Evolutionary conservation across 768 basidiomycete genomes (phyloP).

Genomic region (Pholiota microspora): DNA sequence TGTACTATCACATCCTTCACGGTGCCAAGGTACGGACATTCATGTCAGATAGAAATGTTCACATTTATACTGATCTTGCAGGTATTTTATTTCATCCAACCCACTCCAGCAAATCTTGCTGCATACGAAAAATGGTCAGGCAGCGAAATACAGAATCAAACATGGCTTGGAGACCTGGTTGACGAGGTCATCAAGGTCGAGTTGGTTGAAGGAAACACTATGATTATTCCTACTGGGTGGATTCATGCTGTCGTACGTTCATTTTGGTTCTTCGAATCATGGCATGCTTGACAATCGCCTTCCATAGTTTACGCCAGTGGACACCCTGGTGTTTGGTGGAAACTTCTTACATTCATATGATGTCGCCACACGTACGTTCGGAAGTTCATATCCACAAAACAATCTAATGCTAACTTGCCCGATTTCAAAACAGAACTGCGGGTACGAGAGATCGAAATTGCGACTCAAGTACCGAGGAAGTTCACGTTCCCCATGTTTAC

Average conservation of each 20-base stretch:
- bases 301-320: constrained; percentile 79
- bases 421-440: constrained; percentile 90
- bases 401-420: too few relatives aligned
- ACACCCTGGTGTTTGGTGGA: constrained; percentile 95
- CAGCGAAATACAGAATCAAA: constrained; percentile 80
- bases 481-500: constrained; percentile 85
- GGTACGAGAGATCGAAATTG: constrained; percentile 88
- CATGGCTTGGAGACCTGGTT: constrained; percentile 91
- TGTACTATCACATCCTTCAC: constrained; percentile 92
- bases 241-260: constrained; percentile 90
- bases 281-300: constrained; percentile 10
- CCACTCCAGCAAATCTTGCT: constrained; percentile 79
- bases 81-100: constrained; percentile 95
- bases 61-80: constrained; percentile 25
- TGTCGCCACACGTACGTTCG: constrained; percentile 71
- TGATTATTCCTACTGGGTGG: constrained; percentile 97
- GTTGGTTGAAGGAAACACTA: constrained; percentile 74
- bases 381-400: not conserved
- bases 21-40: constrained; percentile 67
- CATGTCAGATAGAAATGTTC: not conserved
- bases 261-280: not conserved
- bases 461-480: constrained; percentile 89
- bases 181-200: constrained; percentile 90
- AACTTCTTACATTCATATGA: constrained; percentile 97
- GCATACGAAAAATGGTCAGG: constrained; percentile 96